Evolutionary conservation across 208 protist species (phyloP), one percentile per base, ranked within the genome.

Genomic region (Leishmania amazonensis): DNA sequence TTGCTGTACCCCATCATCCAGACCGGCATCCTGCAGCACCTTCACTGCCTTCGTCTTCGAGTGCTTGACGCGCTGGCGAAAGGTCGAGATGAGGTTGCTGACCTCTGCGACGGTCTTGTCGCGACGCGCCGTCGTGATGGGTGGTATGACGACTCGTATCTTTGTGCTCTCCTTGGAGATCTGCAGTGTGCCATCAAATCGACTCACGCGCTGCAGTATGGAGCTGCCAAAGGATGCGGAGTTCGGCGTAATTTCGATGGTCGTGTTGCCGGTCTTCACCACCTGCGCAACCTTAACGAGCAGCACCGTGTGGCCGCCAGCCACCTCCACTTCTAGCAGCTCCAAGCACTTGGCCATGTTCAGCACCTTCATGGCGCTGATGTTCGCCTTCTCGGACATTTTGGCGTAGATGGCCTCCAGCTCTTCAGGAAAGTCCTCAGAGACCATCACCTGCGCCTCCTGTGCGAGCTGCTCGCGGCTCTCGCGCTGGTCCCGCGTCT

Each of bases 341-440:
- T 97, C 94, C 49, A 97, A 57, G 78, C 94, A 97, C 83, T 95
- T 96, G 62, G 90, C 92, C 91, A 97, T 95, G 84, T 97, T 97
- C 42, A 97, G 74, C 64, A 97, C 93, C 79, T 96, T 96, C 90
- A 96, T 94, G 49, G 93, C 89, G 67, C 85, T 90, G 78, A 95
- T 87, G 84, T 94, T 94, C n/a, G 92, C 91, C 82, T 90, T 90
- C 71, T 96, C 94, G 35, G 90, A 85, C 2, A 87, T 82, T 53
- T 92, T 87, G 40, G 73, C 80, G 75, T 89, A 96, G 58, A 95
- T 84, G 5, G 85, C 76, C 72, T 95, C 87, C 1, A 97, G 87
- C 71, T 96, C 92, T 9, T 87, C 89, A 1, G 94, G 94, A 51
- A 97, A 93, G 81, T 97, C 94, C 60, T 91, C 87, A 17, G 88